Evolutionary conservation across 1,139 yeast genomes (phyloP).

Genomic region (Geotrichum carabidarum): DNA sequence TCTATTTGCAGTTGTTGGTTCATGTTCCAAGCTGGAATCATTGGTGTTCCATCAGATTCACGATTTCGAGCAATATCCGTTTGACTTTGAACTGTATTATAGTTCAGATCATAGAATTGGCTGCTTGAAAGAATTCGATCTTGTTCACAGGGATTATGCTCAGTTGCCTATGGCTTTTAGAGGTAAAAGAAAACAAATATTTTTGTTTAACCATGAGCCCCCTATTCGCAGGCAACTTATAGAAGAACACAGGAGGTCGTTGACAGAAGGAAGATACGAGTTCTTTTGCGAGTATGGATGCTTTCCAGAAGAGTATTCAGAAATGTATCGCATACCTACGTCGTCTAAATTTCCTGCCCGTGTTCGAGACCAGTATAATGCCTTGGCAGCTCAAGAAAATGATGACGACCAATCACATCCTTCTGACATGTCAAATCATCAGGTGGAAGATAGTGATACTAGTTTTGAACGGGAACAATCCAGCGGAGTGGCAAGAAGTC

Average conservation of each 20-base stretch:
- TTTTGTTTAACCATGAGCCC: conserved; percentile 2
- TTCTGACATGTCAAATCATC: too few relatives aligned
- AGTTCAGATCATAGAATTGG: conserved; percentile 3
- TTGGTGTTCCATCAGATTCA: conserved; percentile 8
- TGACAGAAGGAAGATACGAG: neutral
- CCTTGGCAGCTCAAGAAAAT: neutral
- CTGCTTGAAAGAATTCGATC: neutral
- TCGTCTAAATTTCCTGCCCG: neutral
- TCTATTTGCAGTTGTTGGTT: neutral
- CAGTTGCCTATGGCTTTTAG: neutral
- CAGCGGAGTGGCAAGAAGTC: too few relatives aligned
- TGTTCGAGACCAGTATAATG: neutral
- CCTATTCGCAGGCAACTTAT: conserved; percentile 1
- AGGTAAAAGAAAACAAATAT: neutral
- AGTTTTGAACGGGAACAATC: too few relatives aligned
- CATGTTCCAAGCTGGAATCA: neutral
- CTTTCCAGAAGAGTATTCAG: neutral
- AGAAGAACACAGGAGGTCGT: neutral
- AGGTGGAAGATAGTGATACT: too few relatives aligned
- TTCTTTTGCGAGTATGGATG: neutral
- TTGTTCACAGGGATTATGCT: neutral
- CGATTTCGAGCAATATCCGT: neutral
- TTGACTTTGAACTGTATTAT: conserved; percentile 1
- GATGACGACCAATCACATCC: too few relatives aligned
- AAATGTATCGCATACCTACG: neutral